These are phyloP conservation scores for Pseudopyricularia javanii DNA, from an alignment of 2,329 filamentous ascomycete species.

Conservation along the genomic window DNA sequence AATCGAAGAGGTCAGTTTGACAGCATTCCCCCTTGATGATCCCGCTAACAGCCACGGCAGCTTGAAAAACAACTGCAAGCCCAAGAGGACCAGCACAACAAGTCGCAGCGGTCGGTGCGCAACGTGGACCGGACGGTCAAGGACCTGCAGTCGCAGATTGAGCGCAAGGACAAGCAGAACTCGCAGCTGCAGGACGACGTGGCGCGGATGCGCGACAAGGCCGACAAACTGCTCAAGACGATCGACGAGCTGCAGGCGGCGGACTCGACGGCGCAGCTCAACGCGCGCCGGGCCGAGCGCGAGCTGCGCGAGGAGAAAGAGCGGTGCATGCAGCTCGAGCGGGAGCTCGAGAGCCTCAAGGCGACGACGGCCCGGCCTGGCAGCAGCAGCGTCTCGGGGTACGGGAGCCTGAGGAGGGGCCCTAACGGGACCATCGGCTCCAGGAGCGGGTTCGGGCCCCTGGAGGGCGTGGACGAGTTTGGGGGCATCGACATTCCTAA, in stretches of 20 bases:
- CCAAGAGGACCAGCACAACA: slow-evolving; percentile 65
- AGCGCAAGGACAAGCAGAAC: slow-evolving; percentile 84
- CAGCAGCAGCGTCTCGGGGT: slow-evolving; percentile 9
- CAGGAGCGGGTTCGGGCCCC: slow-evolving; percentile 1
- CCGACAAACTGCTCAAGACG: slow-evolving; percentile 75
- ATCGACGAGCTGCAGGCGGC: slow-evolving; percentile 90
- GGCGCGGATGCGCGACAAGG: slow-evolving; percentile 74
- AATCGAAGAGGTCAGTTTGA: slow-evolving; percentile 72
- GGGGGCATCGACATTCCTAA: slow-evolving; percentile 44
- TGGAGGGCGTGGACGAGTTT: slow-evolving; percentile 32
- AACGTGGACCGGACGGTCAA: slow-evolving; percentile 91
- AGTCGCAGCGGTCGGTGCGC: slow-evolving; percentile 76
- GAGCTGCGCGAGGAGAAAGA: slow-evolving; percentile 84
- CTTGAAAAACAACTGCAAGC: slow-evolving; percentile 79
- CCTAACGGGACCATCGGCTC: not conserved
- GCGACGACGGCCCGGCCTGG: slow-evolving; percentile 12
- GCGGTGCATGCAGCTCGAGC: slow-evolving; percentile 67
- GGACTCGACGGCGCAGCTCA: slow-evolving; percentile 70
- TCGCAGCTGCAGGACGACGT: slow-evolving; percentile 72
- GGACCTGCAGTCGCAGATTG: slow-evolving; percentile 83
- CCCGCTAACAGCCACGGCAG: slow-evolving; percentile 32
- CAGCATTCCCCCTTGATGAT: not conserved
- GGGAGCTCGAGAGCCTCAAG: slow-evolving; percentile 78
- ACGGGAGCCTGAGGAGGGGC: slow-evolving; percentile 13
- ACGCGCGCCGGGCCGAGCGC: slow-evolving; percentile 74